Evolutionary conservation across 345 rosid species (phyloP), one percentile per base, ranked within the genome.

Genomic region (Schrenkiella parvula): DNA sequence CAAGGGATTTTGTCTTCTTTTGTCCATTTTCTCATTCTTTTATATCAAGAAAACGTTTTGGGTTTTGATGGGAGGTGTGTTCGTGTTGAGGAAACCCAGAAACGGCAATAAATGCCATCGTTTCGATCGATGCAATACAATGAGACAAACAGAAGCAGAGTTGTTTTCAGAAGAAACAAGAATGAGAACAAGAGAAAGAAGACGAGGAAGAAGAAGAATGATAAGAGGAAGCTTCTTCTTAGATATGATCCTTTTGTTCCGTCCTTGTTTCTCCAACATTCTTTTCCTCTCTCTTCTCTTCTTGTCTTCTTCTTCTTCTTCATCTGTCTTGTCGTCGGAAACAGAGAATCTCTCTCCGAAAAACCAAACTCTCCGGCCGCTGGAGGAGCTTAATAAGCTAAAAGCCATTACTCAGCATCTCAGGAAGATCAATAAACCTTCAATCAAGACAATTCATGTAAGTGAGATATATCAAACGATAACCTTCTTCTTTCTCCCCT

Each of bases 381-480:
- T 74, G 23, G 84, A 89, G 25, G 93, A 87, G 83, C 74, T 87
- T 19, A 73, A 71, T 34, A 89, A 82, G 84, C 61, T 92, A 67
- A 84, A 74, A 76, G 61, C 76, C 18, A 80, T 89, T 57, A 78
- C 68, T 65, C 74, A 87, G 21, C 92, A 78, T 76, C 96, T 95
- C 63, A 74, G 77, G 51, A 92, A 82, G 82, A 82, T 95, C 82
- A 95, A 92, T 92, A 95, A 92, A 83, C 89, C 93, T 42, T 69
- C 91, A 15, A 54, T 88, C 64, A 88, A 87, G 85, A 87, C 96
- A 51, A 89, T 93, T 77, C 87, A 87, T 92, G 98, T 82, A 87
- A 79, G 32, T 39, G 3, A 38, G n/a, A 34, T 15, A 7, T 17
- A 34, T 70, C 14, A 35, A 46, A 41, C n/a, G 2, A 5, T 5